Conservation (phyloP, 1,284 basidiomycete species). For the Salmacisia buchloeana region DNA sequence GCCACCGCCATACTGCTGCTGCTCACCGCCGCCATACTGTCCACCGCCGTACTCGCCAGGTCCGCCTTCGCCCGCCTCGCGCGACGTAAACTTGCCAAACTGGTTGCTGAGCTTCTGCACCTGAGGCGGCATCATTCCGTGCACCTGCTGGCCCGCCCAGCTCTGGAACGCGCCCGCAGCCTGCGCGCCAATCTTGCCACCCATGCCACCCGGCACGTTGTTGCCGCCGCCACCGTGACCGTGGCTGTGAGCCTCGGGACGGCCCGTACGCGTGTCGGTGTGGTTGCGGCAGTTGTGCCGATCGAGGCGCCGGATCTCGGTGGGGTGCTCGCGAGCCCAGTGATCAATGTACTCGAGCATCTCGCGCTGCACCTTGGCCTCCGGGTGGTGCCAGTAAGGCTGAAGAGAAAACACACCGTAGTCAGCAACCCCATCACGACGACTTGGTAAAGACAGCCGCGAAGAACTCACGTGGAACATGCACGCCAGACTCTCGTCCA, state of each 20-base stretch:
- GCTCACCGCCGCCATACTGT: background rate
- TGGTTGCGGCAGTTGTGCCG: conserved; percentile 32
- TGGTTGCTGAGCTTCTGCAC: too few species aligned
- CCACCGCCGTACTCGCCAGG: conserved; percentile 2
- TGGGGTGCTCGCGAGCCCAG: conserved; percentile 31
- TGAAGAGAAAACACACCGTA: background rate
- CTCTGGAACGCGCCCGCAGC: background rate
- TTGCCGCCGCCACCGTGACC: conserved; percentile 22
- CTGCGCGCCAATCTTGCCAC: background rate
- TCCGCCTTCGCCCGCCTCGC: conserved; percentile 1
- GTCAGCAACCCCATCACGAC: background rate
- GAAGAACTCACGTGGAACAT: conserved; percentile 29
- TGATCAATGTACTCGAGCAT: conserved; percentile 41
- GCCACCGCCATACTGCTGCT: background rate
- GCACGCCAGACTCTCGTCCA: conserved; percentile 38
- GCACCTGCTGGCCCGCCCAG: background rate
- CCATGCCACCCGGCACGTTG: background rate
- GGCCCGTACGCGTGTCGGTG: conserved; percentile 40
- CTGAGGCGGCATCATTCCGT: conserved; percentile 4
- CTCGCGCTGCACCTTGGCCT: conserved; percentile 32
- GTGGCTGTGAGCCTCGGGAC: conserved; percentile 36
- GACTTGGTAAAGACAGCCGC: background rate
- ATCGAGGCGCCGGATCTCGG: conserved; percentile 31
- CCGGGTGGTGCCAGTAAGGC: conserved; percentile 36
- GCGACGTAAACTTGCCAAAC: background rate